phyloP scores from a whole-genome alignment of 2,329 filamentous ascomycete species.

The Cladosporium sp. region DNA sequence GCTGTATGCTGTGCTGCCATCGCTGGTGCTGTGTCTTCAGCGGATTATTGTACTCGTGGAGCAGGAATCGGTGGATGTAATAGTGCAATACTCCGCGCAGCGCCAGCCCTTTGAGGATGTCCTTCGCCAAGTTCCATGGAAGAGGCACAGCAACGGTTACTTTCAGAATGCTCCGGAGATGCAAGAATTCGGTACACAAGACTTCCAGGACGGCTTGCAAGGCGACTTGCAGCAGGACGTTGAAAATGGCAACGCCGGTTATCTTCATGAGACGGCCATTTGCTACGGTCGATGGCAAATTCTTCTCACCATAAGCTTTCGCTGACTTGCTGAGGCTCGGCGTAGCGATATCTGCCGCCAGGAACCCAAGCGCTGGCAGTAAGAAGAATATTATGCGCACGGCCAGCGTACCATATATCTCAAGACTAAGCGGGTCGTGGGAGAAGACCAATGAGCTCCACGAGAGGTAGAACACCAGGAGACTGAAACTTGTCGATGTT shows the following conservation, averaged over 20 bases:
- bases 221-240: constrained; percentile 48
- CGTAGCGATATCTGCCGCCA: constrained; percentile 63
- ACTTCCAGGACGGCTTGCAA: constrained; percentile 53
- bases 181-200: constrained; percentile 47
- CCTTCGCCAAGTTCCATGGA: constrained; percentile 55
- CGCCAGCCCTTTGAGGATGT: constrained; percentile 48
- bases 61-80: constrained; percentile 62
- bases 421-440: constrained; percentile 67
- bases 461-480: constrained; percentile 85
- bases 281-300: constrained; percentile 41
- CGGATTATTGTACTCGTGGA: constrained; percentile 49
- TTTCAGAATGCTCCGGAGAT: constrained; percentile 49
- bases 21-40: constrained; percentile 37
- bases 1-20: constrained; percentile 54
- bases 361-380: constrained; percentile 64
- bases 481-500: constrained; percentile 72
- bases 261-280: constrained; percentile 43
- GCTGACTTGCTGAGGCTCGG: constrained; percentile 63
- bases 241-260: constrained; percentile 48
- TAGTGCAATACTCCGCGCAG: constrained; percentile 64
- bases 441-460: constrained; percentile 79
- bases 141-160: constrained; percentile 55
- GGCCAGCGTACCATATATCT: constrained; percentile 63
- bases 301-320: constrained; percentile 58
- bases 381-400: constrained; percentile 66